Conservation (phyloP, 352 stramenopile species). For the Elongisporangium undulatum region DNA sequence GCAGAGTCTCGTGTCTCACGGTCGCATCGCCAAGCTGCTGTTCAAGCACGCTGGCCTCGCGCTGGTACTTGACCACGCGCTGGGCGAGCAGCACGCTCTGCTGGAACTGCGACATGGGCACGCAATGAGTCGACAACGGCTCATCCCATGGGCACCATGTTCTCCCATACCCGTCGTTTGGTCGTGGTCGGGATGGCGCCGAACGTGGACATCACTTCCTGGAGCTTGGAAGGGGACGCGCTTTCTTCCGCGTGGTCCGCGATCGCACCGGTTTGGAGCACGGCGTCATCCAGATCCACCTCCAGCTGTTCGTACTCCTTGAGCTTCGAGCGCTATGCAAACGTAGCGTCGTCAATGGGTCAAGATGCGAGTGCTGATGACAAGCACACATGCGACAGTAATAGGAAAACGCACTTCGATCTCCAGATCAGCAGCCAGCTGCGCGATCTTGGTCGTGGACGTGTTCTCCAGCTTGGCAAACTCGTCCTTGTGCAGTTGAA, state of each 20-base stretch:
- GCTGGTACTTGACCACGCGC: slow-evolving; percentile 63
- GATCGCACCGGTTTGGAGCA: slow-evolving; percentile 58
- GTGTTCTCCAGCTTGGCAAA: slow-evolving; percentile 65
- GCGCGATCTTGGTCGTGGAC: slow-evolving; percentile 51
- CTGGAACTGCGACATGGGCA: slow-evolving; percentile 43
- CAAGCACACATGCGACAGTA: not conserved
- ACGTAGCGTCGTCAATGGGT: not conserved
- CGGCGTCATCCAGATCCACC: slow-evolving; percentile 61
- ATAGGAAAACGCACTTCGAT: slow-evolving; percentile 25
- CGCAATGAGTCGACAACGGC: slow-evolving; percentile 1
- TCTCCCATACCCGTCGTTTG: slow-evolving; percentile 47
- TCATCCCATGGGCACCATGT: not conserved
- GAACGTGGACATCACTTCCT: slow-evolving; percentile 58
- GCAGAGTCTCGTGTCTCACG: slow-evolving; percentile 21
- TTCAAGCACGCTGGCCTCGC: slow-evolving; percentile 35
- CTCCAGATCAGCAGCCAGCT: slow-evolving; percentile 50
- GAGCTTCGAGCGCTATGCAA: slow-evolving; percentile 41
- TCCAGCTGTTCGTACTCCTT: slow-evolving; percentile 75
- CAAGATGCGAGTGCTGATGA: not conserved
- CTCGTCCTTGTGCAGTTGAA: slow-evolving; percentile 65
- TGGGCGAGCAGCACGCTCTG: slow-evolving; percentile 68
- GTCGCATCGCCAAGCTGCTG: slow-evolving; percentile 27
- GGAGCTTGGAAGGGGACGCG: slow-evolving; percentile 10
- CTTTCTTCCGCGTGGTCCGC: slow-evolving; percentile 1
- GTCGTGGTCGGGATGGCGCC: slow-evolving; percentile 56